Base-by-base conservation (phyloP, 441 rosid species). In the Syzygium syzygioides region DNA sequence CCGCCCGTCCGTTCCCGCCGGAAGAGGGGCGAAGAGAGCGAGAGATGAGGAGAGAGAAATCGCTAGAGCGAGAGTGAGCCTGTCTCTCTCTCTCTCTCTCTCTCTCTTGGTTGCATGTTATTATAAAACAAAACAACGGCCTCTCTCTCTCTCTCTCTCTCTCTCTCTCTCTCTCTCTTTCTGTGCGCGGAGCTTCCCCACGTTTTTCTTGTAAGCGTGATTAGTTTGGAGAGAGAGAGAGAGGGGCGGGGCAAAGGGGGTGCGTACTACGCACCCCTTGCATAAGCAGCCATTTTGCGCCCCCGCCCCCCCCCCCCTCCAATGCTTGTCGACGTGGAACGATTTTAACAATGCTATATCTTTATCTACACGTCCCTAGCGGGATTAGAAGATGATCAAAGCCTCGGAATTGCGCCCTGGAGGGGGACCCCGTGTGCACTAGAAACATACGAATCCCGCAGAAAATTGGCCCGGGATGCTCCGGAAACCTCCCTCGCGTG, bases 261-360 rank as follows among this genome's bases (percentile, higher is more conserved):
- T 12, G 83, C 92, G 92, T 87, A 90, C 86, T 91, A 93, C 93
- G 94, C 93, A 94, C 92, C 93, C 91, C 52, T 45, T 7, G 48
- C 48, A 45, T 7, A 45, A 45, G 48, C 48, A 45, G 1, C 48
- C 48, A 7, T 45, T 45, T 45, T 45, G 94, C 93, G 92, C 91
- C 93, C 91, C 41, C 9, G 0, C 48, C 7, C 48, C 48, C 48
- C 48, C 48, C n/a, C n/a, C n/a, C n/a, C n/a, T n/a, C n/a, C n/a
- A n/a, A n/a, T n/a, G n/a, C n/a, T n/a, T n/a, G n/a, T n/a, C n/a
- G n/a, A n/a, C n/a, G n/a, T n/a, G n/a, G n/a, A n/a, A n/a, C n/a
- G n/a, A n/a, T n/a, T n/a, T n/a, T n/a, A n/a, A n/a, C n/a, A n/a
- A n/a, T n/a, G n/a, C n/a, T n/a, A n/a, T n/a, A n/a, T n/a, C n/a